Conservation (phyloP, 129 eudicot species). For the Centella asiatica region DNA sequence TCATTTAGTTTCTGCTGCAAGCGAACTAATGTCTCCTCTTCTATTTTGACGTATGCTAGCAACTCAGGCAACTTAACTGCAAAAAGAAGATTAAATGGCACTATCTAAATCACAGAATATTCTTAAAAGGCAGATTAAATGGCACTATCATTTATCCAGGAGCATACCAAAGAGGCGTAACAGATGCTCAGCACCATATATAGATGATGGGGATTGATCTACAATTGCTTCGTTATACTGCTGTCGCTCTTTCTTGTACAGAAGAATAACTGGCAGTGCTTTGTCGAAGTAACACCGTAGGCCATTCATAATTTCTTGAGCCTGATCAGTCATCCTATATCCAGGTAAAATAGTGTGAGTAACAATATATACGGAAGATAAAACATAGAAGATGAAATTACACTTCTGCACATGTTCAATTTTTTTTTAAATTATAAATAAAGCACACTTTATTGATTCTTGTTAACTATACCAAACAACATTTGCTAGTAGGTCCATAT, state of each 20-base stretch:
- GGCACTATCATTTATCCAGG: neutral
- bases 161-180: slow-evolving; percentile 89
- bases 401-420: too few relatives aligned
- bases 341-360: neutral
- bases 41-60: slow-evolving; percentile 61
- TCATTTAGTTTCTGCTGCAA: slow-evolving; percentile 78
- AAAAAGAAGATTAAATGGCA: slow-evolving; percentile 13
- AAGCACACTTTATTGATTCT: too few relatives aligned
- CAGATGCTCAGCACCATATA: slow-evolving; percentile 95
- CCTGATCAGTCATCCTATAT: slow-evolving; percentile 60
- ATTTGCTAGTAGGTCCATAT: too few relatives aligned
- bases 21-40: slow-evolving; percentile 58
- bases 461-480: too few relatives aligned
- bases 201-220: slow-evolving; percentile 73
- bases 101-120: slow-evolving; percentile 2
- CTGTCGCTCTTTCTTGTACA: slow-evolving; percentile 81
- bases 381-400: neutral
- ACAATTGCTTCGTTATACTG: slow-evolving; percentile 61
- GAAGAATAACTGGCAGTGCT: slow-evolving; percentile 63
- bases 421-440: too few relatives aligned
- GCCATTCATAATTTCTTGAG: slow-evolving; percentile 77
- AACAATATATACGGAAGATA: neutral
- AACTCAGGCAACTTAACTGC: slow-evolving; percentile 93
- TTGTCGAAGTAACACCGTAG: slow-evolving; percentile 73
- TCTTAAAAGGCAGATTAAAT: neutral